Base-by-base conservation (phyloP, 1,284 basidiomycete species). In the Boletus sp. region DNA sequence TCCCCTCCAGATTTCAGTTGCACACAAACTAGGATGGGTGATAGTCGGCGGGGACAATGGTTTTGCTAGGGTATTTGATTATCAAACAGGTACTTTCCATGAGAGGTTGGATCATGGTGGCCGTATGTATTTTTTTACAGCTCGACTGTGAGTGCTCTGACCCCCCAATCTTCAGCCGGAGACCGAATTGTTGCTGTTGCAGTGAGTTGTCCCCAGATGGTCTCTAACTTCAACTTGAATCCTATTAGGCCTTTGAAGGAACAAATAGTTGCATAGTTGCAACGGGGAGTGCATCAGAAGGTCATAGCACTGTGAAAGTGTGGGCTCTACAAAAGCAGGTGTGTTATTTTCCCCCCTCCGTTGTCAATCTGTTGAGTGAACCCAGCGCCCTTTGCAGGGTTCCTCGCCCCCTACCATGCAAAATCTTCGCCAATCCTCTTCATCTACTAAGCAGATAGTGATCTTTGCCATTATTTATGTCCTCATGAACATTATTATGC, bases 31-130 rank as follows among this genome's bases (percentile, higher is more conserved):
- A 14, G 60, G 60, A 0, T 17, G 38, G 52, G 31, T 61, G 5
- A 16, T 58, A n/a, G 46, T 58, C 8, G 46, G 52, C 11, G 55
- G 55, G 2, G 56, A 61, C 9, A 61, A 44, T 27, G 33, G 52
- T 21, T 61, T 61, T 33, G 52, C 9, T 2, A 5, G 13, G 5
- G 38, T 61, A 16, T 61, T 61, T 14, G 33, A 61, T 19, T 40
- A 33, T n/a, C 52, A 61, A 5, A 46, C 51, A 1, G 47, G 52
- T 6, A 31, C 31, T 10, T 56, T 61, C 14, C 13, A 7, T 1
- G 55, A 58, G 3, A 52, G 58, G 19, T 35, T 60, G 13, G 46
- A 58, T 6, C 52, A 58, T 30, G 46, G 53, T 9, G 35, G 11
- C 30, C 40, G 56, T 44, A 44, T 23, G 43, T 44, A 38, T 19